phyloP scores from a whole-genome alignment of 371 early-diverging fungal species.

The Mortierella polycephala region DNA sequence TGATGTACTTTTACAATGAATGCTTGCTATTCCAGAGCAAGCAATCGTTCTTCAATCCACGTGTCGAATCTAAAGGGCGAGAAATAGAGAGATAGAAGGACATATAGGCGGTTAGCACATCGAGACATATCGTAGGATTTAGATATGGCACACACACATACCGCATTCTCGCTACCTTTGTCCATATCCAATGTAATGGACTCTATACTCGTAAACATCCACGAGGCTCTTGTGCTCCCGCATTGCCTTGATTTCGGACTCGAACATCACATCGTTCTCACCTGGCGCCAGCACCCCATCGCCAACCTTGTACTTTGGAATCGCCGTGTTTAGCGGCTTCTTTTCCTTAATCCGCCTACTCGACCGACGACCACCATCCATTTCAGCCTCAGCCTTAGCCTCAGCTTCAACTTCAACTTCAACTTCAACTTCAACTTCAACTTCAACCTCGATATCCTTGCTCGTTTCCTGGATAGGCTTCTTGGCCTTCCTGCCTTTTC shows the following conservation, averaged over 20 bases:
- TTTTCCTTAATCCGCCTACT: not conserved
- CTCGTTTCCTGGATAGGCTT: not conserved
- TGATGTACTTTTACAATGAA: too few species aligned
- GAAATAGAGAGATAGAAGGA: not conserved
- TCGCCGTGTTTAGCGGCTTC: conserved; percentile 9
- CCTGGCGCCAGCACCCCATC: conserved; percentile 19
- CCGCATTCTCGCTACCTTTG: conserved; percentile 1
- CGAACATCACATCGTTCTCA: conserved; percentile 10
- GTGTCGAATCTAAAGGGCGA: conserved; percentile 9
- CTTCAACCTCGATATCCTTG: not conserved
- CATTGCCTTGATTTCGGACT: conserved; percentile 6
- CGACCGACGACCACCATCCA: not conserved
- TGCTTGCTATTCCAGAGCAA: not conserved
- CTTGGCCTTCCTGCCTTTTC: not conserved
- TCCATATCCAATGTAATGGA: conserved; percentile 22
- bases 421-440: not conserved
- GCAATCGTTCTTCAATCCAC: conserved; percentile 16
- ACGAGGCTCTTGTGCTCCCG: conserved; percentile 15
- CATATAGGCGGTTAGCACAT: not conserved
- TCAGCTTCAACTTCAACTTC: not conserved
- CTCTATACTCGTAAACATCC: conserved; percentile 25
- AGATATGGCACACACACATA: not conserved
- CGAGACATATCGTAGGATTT: not conserved
- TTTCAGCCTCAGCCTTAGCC: not conserved
- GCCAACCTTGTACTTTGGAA: conserved; percentile 24